A percentile compares a stretch with the other conserved stretches of the same genome.
phyloP scores from a whole-genome alignment of 2,329 filamentous ascomycete genomes.

The Drechslerella dactyloides region DNA sequence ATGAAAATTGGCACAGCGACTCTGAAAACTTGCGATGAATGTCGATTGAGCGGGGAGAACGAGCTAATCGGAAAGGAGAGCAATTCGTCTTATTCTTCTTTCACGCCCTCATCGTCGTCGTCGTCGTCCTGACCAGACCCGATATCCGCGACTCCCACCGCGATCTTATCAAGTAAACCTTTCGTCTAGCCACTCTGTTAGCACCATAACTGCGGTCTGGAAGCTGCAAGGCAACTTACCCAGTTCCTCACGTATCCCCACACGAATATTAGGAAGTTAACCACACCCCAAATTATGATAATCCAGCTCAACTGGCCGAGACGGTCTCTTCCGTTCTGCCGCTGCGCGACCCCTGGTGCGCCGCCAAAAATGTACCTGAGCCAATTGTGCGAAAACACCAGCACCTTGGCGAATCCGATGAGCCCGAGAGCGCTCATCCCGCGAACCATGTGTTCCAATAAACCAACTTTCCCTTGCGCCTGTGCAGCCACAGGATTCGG shows the following conservation, averaged over 20 bases:
- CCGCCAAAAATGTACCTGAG: constrained; percentile 77
- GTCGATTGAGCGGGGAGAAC: not conserved
- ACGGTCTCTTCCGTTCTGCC: constrained; percentile 74
- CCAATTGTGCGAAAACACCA: constrained; percentile 73
- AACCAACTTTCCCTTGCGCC: constrained; percentile 66
- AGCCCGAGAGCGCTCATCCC: constrained; percentile 88
- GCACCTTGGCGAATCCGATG: constrained; percentile 80
- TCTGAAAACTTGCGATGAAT: too few relatives aligned
- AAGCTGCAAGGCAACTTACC: constrained; percentile 62
- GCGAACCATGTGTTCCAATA: constrained; percentile 85
- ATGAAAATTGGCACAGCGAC: too few relatives aligned
- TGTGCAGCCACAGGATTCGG: constrained; percentile 38
- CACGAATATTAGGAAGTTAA: constrained; percentile 76
- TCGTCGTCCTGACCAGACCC: constrained; percentile 39
- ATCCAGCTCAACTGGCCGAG: constrained; percentile 79
- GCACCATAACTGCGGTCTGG: not conserved
- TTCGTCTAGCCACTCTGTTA: constrained; percentile 36
- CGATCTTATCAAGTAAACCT: constrained; percentile 39
- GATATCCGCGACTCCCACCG: constrained; percentile 40
- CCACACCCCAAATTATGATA: constrained; percentile 78
- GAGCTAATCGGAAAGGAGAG: not conserved
- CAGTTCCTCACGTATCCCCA: constrained; percentile 81
- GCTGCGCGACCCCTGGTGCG: constrained; percentile 65
- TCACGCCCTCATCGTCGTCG: constrained; percentile 27
- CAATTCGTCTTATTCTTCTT: constrained; percentile 19